Evolutionary conservation across 768 basidiomycete species (phyloP).

Genomic region (Suillus subalutaceus): DNA sequence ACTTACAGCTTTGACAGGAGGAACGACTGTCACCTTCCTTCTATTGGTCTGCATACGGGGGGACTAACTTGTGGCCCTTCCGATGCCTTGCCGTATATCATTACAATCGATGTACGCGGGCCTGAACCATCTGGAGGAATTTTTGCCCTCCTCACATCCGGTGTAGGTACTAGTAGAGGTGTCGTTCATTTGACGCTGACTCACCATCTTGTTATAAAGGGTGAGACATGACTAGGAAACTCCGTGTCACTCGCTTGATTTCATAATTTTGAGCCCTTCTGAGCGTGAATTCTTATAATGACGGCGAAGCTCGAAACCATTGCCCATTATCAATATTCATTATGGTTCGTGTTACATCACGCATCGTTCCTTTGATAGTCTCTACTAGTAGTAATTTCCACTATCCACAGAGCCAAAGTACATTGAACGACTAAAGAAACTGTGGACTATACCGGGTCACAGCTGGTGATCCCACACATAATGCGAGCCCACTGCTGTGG

Average conservation of each 20-base stretch:
- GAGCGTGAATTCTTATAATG: too few relatives aligned
- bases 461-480: constrained; percentile 14
- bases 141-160: too few relatives aligned
- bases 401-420: not conserved
- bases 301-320: not conserved
- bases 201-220: too few relatives aligned
- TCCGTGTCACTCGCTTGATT: too few relatives aligned
- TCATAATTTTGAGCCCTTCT: too few relatives aligned
- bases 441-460: not conserved
- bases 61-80: not conserved
- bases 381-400: not conserved
- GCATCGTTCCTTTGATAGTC: not conserved
- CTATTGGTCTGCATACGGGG: too few relatives aligned
- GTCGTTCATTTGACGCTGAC: too few relatives aligned
- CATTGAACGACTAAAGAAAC: not conserved
- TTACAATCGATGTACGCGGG: not conserved
- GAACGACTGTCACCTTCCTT: too few relatives aligned
- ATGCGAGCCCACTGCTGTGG: not conserved
- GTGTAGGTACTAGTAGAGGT: too few relatives aligned
- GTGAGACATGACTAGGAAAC: too few relatives aligned
- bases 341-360: not conserved
- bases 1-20: too few relatives aligned
- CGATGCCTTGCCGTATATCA: not conserved
- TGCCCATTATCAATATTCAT: constrained; percentile 2
- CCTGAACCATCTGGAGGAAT: too few relatives aligned